These are phyloP conservation scores for Beverwykella pulmonaria DNA, from an alignment of 495 filamentous ascomycete genomes.

Conservation along the genomic window DNA sequence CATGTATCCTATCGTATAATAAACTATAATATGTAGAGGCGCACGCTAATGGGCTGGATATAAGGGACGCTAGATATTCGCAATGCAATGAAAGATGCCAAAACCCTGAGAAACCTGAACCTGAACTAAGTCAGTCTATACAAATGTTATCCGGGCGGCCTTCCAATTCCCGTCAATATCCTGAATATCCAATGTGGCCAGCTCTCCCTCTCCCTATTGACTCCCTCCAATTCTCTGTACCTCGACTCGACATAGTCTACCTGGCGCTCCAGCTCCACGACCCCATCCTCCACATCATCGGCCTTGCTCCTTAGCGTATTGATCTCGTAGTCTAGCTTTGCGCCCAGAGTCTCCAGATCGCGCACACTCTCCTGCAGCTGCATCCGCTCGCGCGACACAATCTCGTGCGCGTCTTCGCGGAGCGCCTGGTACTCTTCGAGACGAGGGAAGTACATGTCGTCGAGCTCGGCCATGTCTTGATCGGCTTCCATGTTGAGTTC, in stretches of 20 bases:
- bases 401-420: constrained; percentile 65
- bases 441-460: constrained; percentile 67
- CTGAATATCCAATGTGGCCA: constrained; percentile 60
- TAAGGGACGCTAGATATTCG: no score
- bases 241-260: constrained; percentile 77
- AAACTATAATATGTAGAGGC: no score
- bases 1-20: no score
- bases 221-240: constrained; percentile 65
- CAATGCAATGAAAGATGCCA: no score
- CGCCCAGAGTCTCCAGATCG: constrained; percentile 78
- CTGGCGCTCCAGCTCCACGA: constrained; percentile 77
- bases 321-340: constrained; percentile 94
- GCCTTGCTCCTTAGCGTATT: constrained; percentile 77
- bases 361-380: constrained; percentile 72
- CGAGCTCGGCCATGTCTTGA: constrained; percentile 66
- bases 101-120: no score
- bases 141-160: constrained; percentile 15
- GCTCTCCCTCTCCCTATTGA: constrained; percentile 28
- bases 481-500: constrained; percentile 62
- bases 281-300: constrained; percentile 82
- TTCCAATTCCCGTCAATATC: constrained; percentile 62
- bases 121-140: no score
- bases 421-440: constrained; percentile 64
- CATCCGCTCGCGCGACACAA: constrained; percentile 66
- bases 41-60: no score